Base-by-base conservation (phyloP, 148 eudicot genomes). In the Gaultheria prostrata region DNA sequence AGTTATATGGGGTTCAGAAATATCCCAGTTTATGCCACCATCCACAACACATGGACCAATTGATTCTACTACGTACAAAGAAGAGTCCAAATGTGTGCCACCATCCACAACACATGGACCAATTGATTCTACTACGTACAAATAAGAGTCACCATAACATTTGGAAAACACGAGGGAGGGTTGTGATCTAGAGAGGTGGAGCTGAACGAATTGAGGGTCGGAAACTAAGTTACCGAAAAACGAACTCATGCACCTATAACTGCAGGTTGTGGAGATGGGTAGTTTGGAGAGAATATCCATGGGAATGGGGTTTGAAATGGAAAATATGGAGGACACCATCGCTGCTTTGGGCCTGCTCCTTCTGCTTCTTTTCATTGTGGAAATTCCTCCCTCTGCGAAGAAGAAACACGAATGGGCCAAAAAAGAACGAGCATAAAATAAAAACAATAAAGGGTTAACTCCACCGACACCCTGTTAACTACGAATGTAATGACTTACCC, bases 71-170 rank as follows among this genome's bases (percentile, higher is more conserved):
- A n/a, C n/a, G n/a, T n/a, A n/a, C n/a, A n/a, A n/a, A n/a, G n/a
- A n/a, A n/a, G n/a, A n/a, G n/a, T n/a, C n/a, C n/a, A n/a, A n/a
- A n/a, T n/a, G n/a, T n/a, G n/a, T n/a, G n/a, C n/a, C n/a, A n/a
- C 4, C 48, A 8, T 18, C 26, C 49, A 43, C 12, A 74, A 21
- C 5, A 3, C 21, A 45, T 1, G 78, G 3, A 17, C 20, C 14
- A 45, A 74, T 6, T 0, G 51, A 45, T 43, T 74, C 51, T 21
- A 3, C 26, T 45, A 45, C 21, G 26, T 20, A 7, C 28, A 74
- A 2, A 15, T 0, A 0, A 9, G 3, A 21, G 0, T 45, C n/a
- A 28, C 24, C 14, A 7, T 0, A 6, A 21, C 1, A 2, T 1
- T 0, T 8, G 2, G n/a, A n/a, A n/a, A n/a, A n/a, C n/a, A n/a